Evolutionary conservation across 164 flowering plant genomes (phyloP).

Genomic region (Magnolia changhungtana): DNA sequence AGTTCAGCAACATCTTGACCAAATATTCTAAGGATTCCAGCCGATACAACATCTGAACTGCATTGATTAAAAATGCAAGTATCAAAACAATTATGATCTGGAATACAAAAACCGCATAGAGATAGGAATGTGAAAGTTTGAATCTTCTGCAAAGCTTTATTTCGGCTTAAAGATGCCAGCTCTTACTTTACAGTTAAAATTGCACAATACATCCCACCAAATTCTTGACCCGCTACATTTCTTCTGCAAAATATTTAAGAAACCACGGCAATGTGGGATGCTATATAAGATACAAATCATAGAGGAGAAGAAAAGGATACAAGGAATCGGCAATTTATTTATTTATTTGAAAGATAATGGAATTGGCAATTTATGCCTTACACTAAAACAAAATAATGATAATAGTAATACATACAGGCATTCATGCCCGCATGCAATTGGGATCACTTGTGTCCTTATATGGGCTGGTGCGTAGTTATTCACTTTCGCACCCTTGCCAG

Average conservation of each 20-base stretch:
- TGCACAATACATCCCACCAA: constrained; percentile 85
- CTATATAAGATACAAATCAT: neutral
- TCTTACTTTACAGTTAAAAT: constrained; percentile 73
- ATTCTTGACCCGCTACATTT: constrained; percentile 85
- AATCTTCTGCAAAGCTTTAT: neutral
- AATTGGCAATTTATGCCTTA: neutral
- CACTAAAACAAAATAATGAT: no score
- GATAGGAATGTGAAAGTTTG: neutral
- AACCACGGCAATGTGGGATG: neutral
- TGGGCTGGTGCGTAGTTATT: neutral
- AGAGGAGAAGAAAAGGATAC: neutral
- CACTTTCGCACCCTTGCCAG: neutral
- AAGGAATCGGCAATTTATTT: neutral
- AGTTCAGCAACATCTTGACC: constrained; percentile 87
- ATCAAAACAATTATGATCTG: neutral
- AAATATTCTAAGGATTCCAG: constrained; percentile 85
- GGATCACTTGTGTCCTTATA: neutral
- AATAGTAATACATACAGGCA: neutral
- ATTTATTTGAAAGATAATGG: no score
- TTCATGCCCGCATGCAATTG: neutral
- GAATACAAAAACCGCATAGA: neutral
- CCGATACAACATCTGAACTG: constrained; percentile 85
- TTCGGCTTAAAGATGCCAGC: neutral
- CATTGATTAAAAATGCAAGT: constrained; percentile 9
- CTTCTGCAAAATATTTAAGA: constrained; percentile 47